These are phyloP conservation scores for Dendrobium officinale DNA, from an alignment of 106 monocot genomes.

Conservation along the genomic window DNA sequence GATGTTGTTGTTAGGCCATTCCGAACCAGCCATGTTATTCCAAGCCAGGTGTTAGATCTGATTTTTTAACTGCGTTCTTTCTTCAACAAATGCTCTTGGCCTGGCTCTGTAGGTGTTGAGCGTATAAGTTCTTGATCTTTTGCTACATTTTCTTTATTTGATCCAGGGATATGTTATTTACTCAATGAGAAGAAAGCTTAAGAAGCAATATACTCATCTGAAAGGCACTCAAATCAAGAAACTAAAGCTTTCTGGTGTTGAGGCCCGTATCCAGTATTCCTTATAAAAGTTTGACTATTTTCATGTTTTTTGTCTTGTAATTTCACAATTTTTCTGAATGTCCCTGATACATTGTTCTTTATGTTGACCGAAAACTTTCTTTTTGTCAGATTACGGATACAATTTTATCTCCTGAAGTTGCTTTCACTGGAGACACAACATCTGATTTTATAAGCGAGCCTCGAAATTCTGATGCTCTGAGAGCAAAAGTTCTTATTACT, in stretches of 20 bases:
- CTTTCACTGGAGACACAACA: conserved; percentile 91
- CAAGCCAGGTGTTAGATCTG: conserved; percentile 68
- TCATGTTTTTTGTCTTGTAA: background rate
- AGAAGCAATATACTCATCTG: conserved; percentile 81
- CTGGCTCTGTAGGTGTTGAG: background rate
- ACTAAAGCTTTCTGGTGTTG: conserved; percentile 71
- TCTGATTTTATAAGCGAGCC: conserved; percentile 94
- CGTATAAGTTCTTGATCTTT: background rate
- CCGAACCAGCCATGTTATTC: conserved; percentile 84
- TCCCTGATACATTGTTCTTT: background rate
- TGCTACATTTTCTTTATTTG: background rate
- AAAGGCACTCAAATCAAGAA: conserved; percentile 82
- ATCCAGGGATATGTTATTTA: conserved; percentile 94
- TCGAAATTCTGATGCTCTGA: conserved; percentile 90
- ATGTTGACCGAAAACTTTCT: conserved; percentile 7
- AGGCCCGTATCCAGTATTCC: conserved; percentile 39
- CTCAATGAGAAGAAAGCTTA: conserved; percentile 82
- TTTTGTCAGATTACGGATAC: conserved; percentile 80
- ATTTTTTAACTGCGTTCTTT: background rate
- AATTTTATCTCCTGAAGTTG: conserved; percentile 89
- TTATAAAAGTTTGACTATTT: background rate
- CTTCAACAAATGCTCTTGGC: background rate
- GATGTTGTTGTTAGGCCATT: conserved; percentile 98
- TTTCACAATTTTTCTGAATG: background rate
- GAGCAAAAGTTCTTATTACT: conserved; percentile 94